Evolutionary conservation across 805 yeast species (phyloP).

Genomic region (Maudiozyma barnettii): DNA sequence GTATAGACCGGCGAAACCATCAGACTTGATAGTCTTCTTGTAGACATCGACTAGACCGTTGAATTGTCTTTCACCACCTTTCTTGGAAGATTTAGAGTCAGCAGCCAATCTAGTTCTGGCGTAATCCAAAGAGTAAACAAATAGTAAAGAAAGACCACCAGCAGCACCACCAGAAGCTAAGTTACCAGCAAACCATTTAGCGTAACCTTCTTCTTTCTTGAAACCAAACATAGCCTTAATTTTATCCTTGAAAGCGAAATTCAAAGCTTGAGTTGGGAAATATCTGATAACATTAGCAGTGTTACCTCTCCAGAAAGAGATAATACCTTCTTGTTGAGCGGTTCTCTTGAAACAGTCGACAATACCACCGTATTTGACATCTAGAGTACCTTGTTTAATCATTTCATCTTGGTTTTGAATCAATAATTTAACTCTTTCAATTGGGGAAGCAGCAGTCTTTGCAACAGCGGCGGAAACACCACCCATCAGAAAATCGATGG

Average conservation of each 20-base stretch:
- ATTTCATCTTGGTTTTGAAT: slow-evolving; percentile 98
- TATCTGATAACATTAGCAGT: slow-evolving; percentile 97
- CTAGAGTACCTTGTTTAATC: slow-evolving; percentile 94
- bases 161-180: slow-evolving; percentile 98
- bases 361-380: slow-evolving; percentile 81
- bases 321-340: slow-evolving; percentile 84
- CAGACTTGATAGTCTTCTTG: slow-evolving; percentile 90
- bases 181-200: slow-evolving; percentile 94
- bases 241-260: slow-evolving; percentile 97
- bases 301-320: slow-evolving; percentile 98
- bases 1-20: slow-evolving; percentile 97
- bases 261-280: slow-evolving; percentile 98
- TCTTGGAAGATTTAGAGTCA: slow-evolving; percentile 83
- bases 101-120: slow-evolving; percentile 99
- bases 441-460: slow-evolving; percentile 96
- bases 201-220: slow-evolving; percentile 92
- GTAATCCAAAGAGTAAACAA: slow-evolving; percentile 72
- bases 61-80: slow-evolving; percentile 92
- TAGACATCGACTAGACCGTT: slow-evolving; percentile 94
- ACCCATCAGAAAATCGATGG: slow-evolving; percentile 82
- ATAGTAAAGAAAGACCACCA: slow-evolving; percentile 52
- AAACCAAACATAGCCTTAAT: slow-evolving; percentile 92
- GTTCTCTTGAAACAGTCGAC: slow-evolving; percentile 91
- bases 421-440: slow-evolving; percentile 92
- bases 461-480: slow-evolving; percentile 95